A percentile compares a stretch with the other conserved stretches of the same genome.
Evolutionary conservation across 495 filamentous ascomycete species (phyloP).

Genomic region (Astrocystis sublimbata): DNA sequence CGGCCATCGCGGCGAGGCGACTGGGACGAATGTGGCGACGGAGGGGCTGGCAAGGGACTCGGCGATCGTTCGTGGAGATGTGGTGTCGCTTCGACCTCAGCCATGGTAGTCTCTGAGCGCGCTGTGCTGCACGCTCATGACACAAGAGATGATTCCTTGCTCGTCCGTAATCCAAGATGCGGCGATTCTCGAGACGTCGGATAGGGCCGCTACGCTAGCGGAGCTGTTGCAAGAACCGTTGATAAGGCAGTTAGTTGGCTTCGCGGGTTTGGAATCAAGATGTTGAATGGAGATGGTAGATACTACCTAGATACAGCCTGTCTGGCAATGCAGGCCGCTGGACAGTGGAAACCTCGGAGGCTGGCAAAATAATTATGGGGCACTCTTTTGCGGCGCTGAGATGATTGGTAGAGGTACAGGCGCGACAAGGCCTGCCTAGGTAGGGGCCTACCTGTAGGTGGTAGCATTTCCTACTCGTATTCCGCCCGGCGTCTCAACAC

Average conservation of each 20-base stretch:
- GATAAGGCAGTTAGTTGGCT: not conserved
- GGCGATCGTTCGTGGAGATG: constrained; percentile 30
- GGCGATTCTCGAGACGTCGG: not conserved
- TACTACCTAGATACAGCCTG: too few species aligned
- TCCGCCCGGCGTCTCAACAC: not conserved
- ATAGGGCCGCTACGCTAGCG: not conserved
- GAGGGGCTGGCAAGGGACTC: constrained; percentile 24
- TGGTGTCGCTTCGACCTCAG: constrained; percentile 31
- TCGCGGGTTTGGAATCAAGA: too few species aligned
- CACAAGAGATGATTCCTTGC: not conserved
- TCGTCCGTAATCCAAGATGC: not conserved
- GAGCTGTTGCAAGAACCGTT: not conserved
- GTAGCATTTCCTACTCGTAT: not conserved
- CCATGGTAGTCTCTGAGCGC: constrained; percentile 24
- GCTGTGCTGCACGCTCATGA: not conserved
- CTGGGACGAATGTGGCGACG: constrained; percentile 23
- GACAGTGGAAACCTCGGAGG: too few species aligned
- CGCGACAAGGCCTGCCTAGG: too few species aligned
- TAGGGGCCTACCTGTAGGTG: not conserved
- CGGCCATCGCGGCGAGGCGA: constrained; percentile 31
- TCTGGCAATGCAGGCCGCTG: too few species aligned
- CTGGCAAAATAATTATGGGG: constrained; percentile 22
- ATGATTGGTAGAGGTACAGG: too few species aligned
- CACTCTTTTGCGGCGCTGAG: constrained; percentile 3
- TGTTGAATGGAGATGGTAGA: too few species aligned